Evolutionary conservation across 106 monocot genomes (phyloP), one percentile per base, ranked within the genome.

Genomic region (Dendrobium nobile): DNA sequence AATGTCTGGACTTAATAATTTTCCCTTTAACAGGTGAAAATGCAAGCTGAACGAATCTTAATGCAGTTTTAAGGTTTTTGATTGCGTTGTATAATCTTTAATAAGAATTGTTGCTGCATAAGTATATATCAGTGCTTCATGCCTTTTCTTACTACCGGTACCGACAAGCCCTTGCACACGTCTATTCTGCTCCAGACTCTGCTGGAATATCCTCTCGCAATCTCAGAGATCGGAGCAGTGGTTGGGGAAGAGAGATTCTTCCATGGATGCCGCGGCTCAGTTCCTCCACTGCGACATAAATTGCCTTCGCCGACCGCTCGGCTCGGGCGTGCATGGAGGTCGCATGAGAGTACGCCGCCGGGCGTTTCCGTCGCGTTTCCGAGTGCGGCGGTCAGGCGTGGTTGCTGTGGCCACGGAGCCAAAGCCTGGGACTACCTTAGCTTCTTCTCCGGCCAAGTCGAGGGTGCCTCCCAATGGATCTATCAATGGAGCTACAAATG

Each of bases 341-440:
- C 26, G 56, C 10, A 61, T 76, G 18, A 78, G 72, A 54, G 17
- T 68, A 67, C 47, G 80, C 45, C 67, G 72, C 41, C 76, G 72
- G 20, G 37, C 80, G 37, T 20, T 72, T 72, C 82, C 79, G 24
- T 10, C 67, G 37, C 47, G 61, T 43, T 22, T 75, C 8, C 73
- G 81, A 64, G 3, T 54, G 31, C 56, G 61, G 72, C 74, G 88
- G 5, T 31, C 81, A 9, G n/a, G 47, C 64, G 81, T 88, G 79
- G 48, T 86, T 45, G 91, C 93, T 13, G 89, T 95, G 28, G 86
- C 89, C 31, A 88, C 92, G 19, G 90, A 87, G 77, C 84, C 90
- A 2, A 85, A 74, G 56, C 75, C 86, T 43, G 59, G 74, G 47
- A 79, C 26, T 17, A 54, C 80, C 58, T 77, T 17, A 16, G 10